These are phyloP conservation scores for Prunus mume DNA, from an alignment of 306 rosid species.

Conservation along the genomic window DNA sequence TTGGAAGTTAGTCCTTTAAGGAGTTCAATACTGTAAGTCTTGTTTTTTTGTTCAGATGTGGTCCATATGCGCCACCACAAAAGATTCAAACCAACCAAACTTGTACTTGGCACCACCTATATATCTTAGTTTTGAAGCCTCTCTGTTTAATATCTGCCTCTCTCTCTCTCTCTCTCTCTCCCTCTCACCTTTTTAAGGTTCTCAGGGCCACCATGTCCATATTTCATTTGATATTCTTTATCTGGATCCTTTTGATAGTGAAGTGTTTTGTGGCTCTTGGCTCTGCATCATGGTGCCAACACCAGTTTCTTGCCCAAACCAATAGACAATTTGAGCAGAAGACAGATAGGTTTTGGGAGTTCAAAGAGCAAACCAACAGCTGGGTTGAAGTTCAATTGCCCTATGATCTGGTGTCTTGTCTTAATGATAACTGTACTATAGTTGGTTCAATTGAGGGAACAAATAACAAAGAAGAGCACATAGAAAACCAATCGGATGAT, in stretches of 20 bases:
- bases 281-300: slow-evolving; percentile 54
- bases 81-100: slow-evolving; percentile 8
- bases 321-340: slow-evolving; percentile 59
- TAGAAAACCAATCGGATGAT: slow-evolving; percentile 32
- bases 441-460: slow-evolving; percentile 35
- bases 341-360: slow-evolving; percentile 79
- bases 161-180: background rate
- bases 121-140: slow-evolving; percentile 23
- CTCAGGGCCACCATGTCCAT: slow-evolving; percentile 48
- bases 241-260: slow-evolving; percentile 41
- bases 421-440: slow-evolving; percentile 38
- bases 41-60: slow-evolving; percentile 19
- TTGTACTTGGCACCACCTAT: slow-evolving; percentile 20
- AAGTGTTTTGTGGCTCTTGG: slow-evolving; percentile 27
- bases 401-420: slow-evolving; percentile 60
- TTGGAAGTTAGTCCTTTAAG: slow-evolving; percentile 23
- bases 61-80: slow-evolving; percentile 38
- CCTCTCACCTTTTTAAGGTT: background rate
- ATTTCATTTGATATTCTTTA: slow-evolving; percentile 46
- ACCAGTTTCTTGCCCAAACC: slow-evolving; percentile 41
- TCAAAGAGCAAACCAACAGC: slow-evolving; percentile 55
- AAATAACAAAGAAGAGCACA: slow-evolving; percentile 8
- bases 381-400: slow-evolving; percentile 87
- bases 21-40: background rate
- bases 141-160: slow-evolving; percentile 15